Conservation (phyloP, 345 rosid genomes). For the Gossypium turneri region DNA sequence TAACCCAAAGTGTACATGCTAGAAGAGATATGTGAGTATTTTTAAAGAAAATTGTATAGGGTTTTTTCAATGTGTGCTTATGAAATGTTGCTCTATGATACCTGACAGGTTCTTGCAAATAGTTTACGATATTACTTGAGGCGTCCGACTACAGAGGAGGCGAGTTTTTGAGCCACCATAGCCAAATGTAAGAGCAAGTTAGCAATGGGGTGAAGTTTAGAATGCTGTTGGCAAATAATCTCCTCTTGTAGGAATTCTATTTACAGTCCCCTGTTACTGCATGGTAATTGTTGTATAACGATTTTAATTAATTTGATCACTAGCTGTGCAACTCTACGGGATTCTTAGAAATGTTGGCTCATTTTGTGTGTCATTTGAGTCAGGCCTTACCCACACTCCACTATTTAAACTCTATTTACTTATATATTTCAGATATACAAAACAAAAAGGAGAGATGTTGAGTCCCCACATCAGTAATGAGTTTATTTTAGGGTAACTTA, state of each 20-base stretch:
- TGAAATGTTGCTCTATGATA: slow-evolving; percentile 4
- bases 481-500: too few relatives aligned
- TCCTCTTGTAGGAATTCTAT: neutral
- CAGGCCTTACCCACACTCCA: too few relatives aligned
- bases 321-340: neutral
- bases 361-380: neutral
- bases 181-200: slow-evolving; percentile 6
- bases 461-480: too few relatives aligned
- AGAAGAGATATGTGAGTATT: neutral
- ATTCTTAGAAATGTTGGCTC: neutral
- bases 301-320: neutral
- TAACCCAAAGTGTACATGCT: neutral
- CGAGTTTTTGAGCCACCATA: slow-evolving; percentile 51
- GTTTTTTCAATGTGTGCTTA: neutral
- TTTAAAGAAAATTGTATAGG: too few relatives aligned
- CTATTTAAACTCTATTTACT: too few relatives aligned
- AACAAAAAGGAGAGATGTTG: too few relatives aligned
- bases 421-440: too few relatives aligned
- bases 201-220: neutral
- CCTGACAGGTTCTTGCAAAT: slow-evolving; percentile 61
- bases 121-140: slow-evolving; percentile 78
- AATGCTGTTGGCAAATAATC: neutral
- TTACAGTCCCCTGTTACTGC: neutral
- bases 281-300: neutral
- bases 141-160: slow-evolving; percentile 77